Conservation (phyloP, 305 asterid species). For the Solanum aculeatissimum region DNA sequence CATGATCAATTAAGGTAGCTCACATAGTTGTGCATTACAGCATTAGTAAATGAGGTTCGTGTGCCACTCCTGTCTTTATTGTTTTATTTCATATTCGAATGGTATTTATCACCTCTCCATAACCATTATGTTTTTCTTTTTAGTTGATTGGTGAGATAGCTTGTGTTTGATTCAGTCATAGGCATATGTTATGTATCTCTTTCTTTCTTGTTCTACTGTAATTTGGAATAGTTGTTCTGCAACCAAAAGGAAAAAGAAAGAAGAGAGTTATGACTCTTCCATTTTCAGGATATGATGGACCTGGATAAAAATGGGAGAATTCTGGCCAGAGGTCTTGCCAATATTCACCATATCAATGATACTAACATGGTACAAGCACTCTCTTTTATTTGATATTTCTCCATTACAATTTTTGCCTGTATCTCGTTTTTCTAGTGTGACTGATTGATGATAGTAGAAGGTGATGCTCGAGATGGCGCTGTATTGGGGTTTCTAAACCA, state of each 20-base stretch:
- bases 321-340: constrained; percentile 61
- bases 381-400: not conserved
- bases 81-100: not conserved
- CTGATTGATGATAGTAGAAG: not conserved
- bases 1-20: not conserved
- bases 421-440: not conserved
- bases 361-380: constrained; percentile 43
- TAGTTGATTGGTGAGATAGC: not conserved
- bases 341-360: constrained; percentile 80
- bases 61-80: not conserved
- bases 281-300: constrained; percentile 83
- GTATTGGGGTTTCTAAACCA: not conserved
- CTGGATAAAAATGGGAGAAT: constrained; percentile 60
- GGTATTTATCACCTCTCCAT: not conserved
- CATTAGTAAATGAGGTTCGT: not conserved
- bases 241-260: not conserved
- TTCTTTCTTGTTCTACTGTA: not conserved
- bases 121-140: not conserved
- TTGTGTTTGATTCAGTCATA: not conserved
- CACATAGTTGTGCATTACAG: not conserved
- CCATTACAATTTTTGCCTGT: not conserved
- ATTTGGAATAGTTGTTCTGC: not conserved
- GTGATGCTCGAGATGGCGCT: not conserved
- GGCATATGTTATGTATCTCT: not conserved
- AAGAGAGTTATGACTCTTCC: not conserved